Evolutionary conservation across 768 basidiomycete species (phyloP).

Genomic region (Atractiella rhizophila): DNA sequence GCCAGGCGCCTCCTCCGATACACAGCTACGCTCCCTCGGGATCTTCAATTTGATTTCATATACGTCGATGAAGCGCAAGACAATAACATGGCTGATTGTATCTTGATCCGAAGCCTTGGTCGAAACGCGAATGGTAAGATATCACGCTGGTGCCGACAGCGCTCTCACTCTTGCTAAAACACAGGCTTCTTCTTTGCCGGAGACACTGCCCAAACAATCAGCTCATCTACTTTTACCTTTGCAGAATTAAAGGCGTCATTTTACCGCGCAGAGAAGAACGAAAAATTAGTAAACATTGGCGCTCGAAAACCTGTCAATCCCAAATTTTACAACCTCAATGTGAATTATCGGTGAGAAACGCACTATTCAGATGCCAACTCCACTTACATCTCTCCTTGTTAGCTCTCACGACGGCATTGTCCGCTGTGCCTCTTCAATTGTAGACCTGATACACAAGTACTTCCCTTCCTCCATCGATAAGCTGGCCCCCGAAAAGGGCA

Average conservation of each 20-base stretch:
- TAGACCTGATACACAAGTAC: background rate
- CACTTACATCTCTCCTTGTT: background rate
- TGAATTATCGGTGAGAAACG: background rate
- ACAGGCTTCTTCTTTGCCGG: conserved; percentile 8
- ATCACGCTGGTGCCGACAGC: too few species aligned
- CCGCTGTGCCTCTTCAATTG: conserved; percentile 1
- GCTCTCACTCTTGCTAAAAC: too few species aligned
- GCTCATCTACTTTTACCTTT: background rate
- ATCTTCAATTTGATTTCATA: background rate
- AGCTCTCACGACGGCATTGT: conserved; percentile 2
- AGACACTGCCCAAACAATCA: conserved; percentile 7
- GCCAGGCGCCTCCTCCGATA: too few species aligned
- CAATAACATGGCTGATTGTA: background rate
- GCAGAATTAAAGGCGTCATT: conserved; percentile 8
- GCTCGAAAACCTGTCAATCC: background rate
- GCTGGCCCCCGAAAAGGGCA: background rate
- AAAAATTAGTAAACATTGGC: background rate
- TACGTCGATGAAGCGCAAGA: conserved; percentile 7
- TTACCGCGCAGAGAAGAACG: background rate
- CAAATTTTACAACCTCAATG: conserved; percentile 1
- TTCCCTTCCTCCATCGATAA: conserved; percentile 4
- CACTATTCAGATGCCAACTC: background rate
- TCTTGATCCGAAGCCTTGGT: background rate
- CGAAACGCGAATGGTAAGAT: background rate
- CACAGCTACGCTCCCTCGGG: too few species aligned